phyloP scores from a whole-genome alignment of 805 yeast genomes.

The Wickerhamiella lipophila region DNA sequence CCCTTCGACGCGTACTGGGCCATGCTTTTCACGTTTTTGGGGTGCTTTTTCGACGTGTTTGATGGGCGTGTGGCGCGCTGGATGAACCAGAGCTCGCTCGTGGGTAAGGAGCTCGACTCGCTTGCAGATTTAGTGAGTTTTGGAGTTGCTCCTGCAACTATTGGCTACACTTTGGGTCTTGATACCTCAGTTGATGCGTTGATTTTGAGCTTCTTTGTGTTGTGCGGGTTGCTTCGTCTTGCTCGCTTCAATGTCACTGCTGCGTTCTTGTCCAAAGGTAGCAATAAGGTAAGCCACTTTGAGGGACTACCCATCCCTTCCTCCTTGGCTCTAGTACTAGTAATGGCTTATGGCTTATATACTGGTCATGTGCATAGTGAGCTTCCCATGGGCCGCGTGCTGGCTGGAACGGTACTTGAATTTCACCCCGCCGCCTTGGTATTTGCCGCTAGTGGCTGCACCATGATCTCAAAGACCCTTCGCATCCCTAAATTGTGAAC shows the following conservation, averaged over 20 bases:
- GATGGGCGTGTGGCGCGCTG: conserved; percentile 96
- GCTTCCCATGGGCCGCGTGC: conserved; percentile 55
- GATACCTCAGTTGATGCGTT: conserved; percentile 72
- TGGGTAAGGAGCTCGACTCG: conserved; percentile 97
- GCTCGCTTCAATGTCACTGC: conserved; percentile 95
- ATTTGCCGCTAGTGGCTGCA: conserved; percentile 72
- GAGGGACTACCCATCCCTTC: conserved; percentile 97
- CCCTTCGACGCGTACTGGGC: conserved; percentile 62
- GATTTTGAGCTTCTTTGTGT: conserved; percentile 66
- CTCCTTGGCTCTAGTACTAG: conserved; percentile 56
- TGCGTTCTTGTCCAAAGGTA: conserved; percentile 87
- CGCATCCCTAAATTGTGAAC: conserved; percentile 73
- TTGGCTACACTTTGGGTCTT: conserved; percentile 85
- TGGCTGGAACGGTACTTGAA: conserved; percentile 47
- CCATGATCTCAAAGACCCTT: conserved; percentile 80
- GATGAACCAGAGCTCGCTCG: conserved; percentile 77
- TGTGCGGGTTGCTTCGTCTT: conserved; percentile 85
- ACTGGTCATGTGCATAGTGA: conserved; percentile 32
- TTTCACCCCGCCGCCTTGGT: conserved; percentile 57
- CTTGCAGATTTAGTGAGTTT: conserved; percentile 90
- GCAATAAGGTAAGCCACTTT: conserved; percentile 61
- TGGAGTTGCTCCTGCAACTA: conserved; percentile 89
- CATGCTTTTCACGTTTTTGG: conserved; percentile 76
- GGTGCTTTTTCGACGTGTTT: conserved; percentile 88
- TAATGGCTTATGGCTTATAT: conserved; percentile 58